Evolutionary conservation across 176 grass and related monocot genomes (phyloP), one percentile per base, ranked within the genome.

Genomic region (Cocos nucifera): DNA sequence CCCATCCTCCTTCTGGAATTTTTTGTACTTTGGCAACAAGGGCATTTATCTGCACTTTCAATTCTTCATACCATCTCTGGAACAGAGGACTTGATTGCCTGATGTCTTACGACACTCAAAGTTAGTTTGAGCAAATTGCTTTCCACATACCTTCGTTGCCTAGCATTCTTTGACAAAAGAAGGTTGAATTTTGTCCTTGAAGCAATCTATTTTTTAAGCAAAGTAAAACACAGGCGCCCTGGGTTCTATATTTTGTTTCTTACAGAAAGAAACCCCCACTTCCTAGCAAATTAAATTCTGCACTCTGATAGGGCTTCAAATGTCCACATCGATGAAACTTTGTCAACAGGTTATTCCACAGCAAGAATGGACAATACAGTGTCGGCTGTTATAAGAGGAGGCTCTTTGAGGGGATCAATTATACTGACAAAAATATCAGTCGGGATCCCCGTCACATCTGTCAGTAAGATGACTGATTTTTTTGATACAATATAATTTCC

Each of bases 201-300:
- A 75, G 70, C 86, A 89, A 74, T 95, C 86, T 51, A 95, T 95
- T 70, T 95, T 95, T 77, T 89, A 86, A 69, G 83, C 82, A 78
- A 95, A 89, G 57, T 95, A 95, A 83, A 89, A 95, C 55, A 89
- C 90, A 57, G 90, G 90, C 66, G 86, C 90, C 61, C 86, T 82
- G 44, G 86, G 90, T 75, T 95, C 90, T 51, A 95, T 89, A 59
- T 70, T 81, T 53, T 89, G 86, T 53, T 82, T 89, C 49, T 95
- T 95, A 64, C 90, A 95, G 61, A 95, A 89, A 8, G 86, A 86
- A 39, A 95, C 83, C 90, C 90, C 90, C 90, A 95, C 73, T 95
- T 95, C 56, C 83, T 78, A 53, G 90, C 90, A 49, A 95, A 95
- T 61, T 95, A 49, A 95, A 95, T 61, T 95, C 90, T 5, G 90